These are phyloP conservation scores for Endogone sp. DNA, from an alignment of 192 early-diverging fungal genomes.

Conservation along the genomic window DNA sequence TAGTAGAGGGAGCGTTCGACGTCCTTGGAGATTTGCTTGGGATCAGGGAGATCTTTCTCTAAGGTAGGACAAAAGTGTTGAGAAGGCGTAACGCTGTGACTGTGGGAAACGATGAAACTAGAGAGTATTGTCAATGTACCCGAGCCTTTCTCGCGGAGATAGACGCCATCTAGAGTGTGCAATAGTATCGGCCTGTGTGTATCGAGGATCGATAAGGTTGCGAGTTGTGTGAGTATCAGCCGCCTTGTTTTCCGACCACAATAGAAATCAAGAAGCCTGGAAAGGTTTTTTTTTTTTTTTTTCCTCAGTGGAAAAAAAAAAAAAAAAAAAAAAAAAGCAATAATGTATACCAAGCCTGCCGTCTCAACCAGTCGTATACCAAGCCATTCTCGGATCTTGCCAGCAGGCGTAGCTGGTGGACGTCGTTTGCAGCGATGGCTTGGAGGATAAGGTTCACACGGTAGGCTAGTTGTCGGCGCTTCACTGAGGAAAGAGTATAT, in stretches of 20 bases:
- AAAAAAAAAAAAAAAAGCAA: no score
- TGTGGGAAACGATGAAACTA: not conserved
- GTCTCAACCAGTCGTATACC: not conserved
- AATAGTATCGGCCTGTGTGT: constrained; percentile 29
- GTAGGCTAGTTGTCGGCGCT: not conserved
- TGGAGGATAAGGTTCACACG: not conserved
- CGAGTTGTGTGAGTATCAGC: no score
- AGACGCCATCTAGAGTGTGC: constrained; percentile 29
- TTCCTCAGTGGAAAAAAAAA: no score
- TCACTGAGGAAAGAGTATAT: not conserved
- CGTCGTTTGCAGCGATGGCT: not conserved
- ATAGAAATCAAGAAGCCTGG: no score
- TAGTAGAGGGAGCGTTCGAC: constrained; percentile 35
- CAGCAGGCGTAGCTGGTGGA: not conserved
- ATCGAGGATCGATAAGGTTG: no score
- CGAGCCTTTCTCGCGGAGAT: constrained; percentile 28
- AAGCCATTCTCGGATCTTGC: not conserved
- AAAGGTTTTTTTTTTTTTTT: no score
- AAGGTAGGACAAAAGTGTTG: no score
- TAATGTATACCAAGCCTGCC: not conserved
- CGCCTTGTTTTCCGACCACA: no score
- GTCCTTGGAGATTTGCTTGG: constrained; percentile 31
- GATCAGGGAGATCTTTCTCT: constrained; percentile 30
- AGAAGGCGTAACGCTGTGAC: no score
- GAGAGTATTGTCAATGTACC: no score